A percentile compares a stretch with the other conserved stretches of the same genome.
phyloP scores from a whole-genome alignment of 495 filamentous ascomycete genomes.

The Lasiosphaeria ovina region DNA sequence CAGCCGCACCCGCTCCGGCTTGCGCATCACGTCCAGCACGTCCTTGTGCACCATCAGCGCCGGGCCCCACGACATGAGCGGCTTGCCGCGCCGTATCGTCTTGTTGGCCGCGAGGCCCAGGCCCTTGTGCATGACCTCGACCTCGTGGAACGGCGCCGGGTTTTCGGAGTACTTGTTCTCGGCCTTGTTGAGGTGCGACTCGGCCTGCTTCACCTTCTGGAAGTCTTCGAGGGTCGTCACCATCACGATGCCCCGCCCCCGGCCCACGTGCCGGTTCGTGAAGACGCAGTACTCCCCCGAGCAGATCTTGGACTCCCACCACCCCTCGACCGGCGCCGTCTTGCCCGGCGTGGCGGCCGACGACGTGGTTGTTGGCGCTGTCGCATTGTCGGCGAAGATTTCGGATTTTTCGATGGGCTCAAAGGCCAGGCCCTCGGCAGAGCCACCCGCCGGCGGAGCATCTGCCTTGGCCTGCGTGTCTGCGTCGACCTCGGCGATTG shows the following conservation, averaged over 20 bases:
- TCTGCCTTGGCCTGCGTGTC: conserved; percentile 11
- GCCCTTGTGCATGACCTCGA: conserved; percentile 30
- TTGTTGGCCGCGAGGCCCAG: conserved; percentile 24
- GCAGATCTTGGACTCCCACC: conserved; percentile 33
- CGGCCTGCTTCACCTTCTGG: conserved; percentile 24
- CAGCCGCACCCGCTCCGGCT: conserved; percentile 23
- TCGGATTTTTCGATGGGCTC: conserved; percentile 28
- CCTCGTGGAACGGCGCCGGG: conserved; percentile 13
- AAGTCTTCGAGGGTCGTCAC: conserved; percentile 28
- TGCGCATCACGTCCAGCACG: conserved; percentile 26
- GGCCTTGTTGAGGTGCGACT: conserved; percentile 24
- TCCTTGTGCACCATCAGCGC: conserved; percentile 34
- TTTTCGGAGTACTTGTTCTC: conserved; percentile 20
- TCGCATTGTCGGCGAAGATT: conserved; percentile 27
- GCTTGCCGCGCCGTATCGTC: conserved; percentile 26
- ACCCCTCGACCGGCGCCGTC: conserved; percentile 21
- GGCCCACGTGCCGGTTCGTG: conserved; percentile 28
- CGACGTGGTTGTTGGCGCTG: conserved; percentile 3
- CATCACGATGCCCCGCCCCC: conserved; percentile 28
- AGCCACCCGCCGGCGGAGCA: conserved; percentile 3
- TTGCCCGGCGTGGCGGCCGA: background rate
- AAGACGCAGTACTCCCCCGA: conserved; percentile 34
- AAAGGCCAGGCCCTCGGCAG: conserved; percentile 25
- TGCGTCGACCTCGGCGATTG: conserved; percentile 11
- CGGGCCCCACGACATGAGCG: conserved; percentile 27